These are phyloP conservation scores for Musa itinerans DNA, from an alignment of 176 grass and related monocot species.

Conservation along the genomic window DNA sequence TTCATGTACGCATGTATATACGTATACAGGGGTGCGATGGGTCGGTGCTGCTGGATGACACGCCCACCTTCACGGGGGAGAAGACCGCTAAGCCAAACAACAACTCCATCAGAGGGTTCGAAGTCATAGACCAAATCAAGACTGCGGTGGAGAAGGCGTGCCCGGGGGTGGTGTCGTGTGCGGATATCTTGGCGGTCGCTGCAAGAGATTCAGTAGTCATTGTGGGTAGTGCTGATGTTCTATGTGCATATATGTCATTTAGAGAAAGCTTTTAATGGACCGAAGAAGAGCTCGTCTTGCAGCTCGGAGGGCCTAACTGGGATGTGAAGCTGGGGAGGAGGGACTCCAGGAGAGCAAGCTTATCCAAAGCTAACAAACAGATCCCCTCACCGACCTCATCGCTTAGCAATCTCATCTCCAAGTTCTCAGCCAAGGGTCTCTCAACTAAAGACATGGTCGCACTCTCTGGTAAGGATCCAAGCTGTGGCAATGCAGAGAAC, in stretches of 20 bases:
- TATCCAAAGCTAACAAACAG: slow-evolving; percentile 46
- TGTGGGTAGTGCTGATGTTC: slow-evolving; percentile 22
- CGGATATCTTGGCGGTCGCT: slow-evolving; percentile 63
- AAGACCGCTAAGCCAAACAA: slow-evolving; percentile 62
- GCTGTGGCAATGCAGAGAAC: no score
- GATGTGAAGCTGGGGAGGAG: slow-evolving; percentile 54
- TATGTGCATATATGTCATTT: no score
- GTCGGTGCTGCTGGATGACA: slow-evolving; percentile 72
- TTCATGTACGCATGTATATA: background rate
- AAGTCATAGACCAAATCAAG: slow-evolving; percentile 67
- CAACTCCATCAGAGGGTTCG: slow-evolving; percentile 54
- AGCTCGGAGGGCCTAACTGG: slow-evolving; percentile 49
- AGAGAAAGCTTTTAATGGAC: no score
- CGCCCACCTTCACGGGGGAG: slow-evolving; percentile 40
- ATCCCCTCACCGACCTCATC: slow-evolving; percentile 36
- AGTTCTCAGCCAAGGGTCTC: slow-evolving; percentile 47
- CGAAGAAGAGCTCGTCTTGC: background rate
- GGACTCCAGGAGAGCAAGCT: slow-evolving; percentile 50
- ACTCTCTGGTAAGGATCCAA: slow-evolving; percentile 29
- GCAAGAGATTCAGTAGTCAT: slow-evolving; percentile 50
- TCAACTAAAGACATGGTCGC: slow-evolving; percentile 54
- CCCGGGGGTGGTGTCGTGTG: slow-evolving; percentile 77
- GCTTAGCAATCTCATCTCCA: slow-evolving; percentile 45
- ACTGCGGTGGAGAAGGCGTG: slow-evolving; percentile 49
- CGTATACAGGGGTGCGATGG: slow-evolving; percentile 61